A percentile compares a stretch with the other conserved stretches of the same genome.
These are phyloP conservation scores for Exsudoporus frostii DNA, from an alignment of 768 basidiomycete genomes.

Conservation along the genomic window DNA sequence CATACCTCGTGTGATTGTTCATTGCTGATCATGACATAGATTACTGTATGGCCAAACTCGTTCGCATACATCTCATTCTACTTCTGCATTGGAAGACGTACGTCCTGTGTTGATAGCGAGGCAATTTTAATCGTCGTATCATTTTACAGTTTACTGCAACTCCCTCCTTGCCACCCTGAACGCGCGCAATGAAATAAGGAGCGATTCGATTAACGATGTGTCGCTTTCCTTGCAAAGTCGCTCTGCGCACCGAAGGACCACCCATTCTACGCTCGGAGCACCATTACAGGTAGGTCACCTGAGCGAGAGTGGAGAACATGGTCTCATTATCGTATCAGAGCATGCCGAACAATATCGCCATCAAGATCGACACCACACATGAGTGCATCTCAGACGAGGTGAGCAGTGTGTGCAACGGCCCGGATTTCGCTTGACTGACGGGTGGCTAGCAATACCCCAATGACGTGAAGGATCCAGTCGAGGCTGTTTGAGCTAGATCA, in stretches of 20 bases:
- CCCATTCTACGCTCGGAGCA: background rate
- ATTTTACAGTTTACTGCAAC: slow-evolving; percentile 49
- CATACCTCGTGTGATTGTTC: background rate
- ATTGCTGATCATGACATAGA: slow-evolving; percentile 30
- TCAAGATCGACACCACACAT: slow-evolving; percentile 61
- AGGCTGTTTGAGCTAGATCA: background rate
- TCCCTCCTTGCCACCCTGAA: slow-evolving; percentile 59
- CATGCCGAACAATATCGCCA: slow-evolving; percentile 49
- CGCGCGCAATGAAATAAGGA: slow-evolving; percentile 47
- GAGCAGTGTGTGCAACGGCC: background rate
- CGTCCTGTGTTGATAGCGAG: slow-evolving; percentile 21
- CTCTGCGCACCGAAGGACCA: slow-evolving; percentile 7
- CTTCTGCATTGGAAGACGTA: slow-evolving; percentile 56
- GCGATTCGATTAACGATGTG: background rate
- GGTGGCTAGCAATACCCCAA: background rate
- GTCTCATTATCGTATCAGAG: slow-evolving; percentile 2
- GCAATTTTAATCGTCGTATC: background rate
- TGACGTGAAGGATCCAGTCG: slow-evolving; percentile 6
- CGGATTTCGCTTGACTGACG: background rate
- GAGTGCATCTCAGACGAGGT: slow-evolving; percentile 44
- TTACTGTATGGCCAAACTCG: slow-evolving; percentile 42
- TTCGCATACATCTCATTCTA: slow-evolving; percentile 60
- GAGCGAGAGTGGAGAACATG: background rate
- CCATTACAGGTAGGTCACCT: slow-evolving; percentile 3
- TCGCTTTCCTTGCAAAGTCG: slow-evolving; percentile 11